phyloP scores from a whole-genome alignment of 768 basidiomycete genomes.

The Asterophora parasitica region DNA sequence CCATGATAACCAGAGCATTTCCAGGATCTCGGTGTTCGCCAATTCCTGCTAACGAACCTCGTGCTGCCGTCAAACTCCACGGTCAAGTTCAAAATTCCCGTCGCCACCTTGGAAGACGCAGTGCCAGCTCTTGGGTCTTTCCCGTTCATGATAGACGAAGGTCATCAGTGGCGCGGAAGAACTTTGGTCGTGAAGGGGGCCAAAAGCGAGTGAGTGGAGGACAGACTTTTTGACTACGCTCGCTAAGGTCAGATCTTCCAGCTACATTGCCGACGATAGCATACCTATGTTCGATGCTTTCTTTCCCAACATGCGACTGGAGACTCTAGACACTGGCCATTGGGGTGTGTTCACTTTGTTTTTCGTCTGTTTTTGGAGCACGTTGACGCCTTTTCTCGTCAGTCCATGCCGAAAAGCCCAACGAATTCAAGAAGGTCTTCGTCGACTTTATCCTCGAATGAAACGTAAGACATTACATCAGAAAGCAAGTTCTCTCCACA shows the following conservation, averaged over 20 bases:
- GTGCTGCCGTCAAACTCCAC: slow-evolving; percentile 4
- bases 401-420: slow-evolving; percentile 76
- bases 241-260: slow-evolving; percentile 16
- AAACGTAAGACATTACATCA: no score
- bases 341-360: slow-evolving; percentile 52
- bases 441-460: slow-evolving; percentile 17
- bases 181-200: slow-evolving; percentile 72
- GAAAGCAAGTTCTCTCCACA: no score
- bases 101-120: slow-evolving; percentile 52
- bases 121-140: slow-evolving; percentile 67
- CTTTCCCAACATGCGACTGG: slow-evolving; percentile 64
- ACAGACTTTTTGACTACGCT: background rate
- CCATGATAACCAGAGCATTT: background rate
- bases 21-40: slow-evolving; percentile 62
- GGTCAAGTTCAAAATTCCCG: slow-evolving; percentile 66
- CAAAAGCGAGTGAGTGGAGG: slow-evolving; percentile 50
- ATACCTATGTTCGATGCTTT: slow-evolving; percentile 51
- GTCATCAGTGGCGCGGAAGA: slow-evolving; percentile 44
- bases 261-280: slow-evolving; percentile 69
- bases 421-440: slow-evolving; percentile 41
- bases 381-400: background rate
- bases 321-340: slow-evolving; percentile 66
- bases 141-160: slow-evolving; percentile 52
- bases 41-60: slow-evolving; percentile 81
- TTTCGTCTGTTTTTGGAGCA: no score